Evolutionary conservation across 2,329 filamentous ascomycete species (phyloP).

Genomic region (Aspergillus eucalypticola): DNA sequence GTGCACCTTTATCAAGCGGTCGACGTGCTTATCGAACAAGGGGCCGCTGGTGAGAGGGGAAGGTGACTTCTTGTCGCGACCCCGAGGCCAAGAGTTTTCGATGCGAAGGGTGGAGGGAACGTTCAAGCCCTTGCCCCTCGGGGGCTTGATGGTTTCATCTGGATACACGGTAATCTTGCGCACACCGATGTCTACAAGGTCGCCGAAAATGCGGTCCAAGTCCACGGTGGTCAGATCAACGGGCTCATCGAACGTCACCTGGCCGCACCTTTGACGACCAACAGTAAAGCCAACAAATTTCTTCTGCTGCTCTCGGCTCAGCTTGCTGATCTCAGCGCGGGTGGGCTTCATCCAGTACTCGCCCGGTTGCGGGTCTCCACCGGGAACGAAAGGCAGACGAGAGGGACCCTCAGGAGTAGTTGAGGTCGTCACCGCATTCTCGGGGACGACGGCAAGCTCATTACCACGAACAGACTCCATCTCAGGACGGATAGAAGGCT

Average conservation of each 20-base stretch:
- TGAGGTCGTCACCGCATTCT: slow-evolving; percentile 49
- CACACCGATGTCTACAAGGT: slow-evolving; percentile 72
- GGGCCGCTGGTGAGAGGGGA: slow-evolving; percentile 62
- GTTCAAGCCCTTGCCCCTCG: slow-evolving; percentile 84
- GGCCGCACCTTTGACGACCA: slow-evolving; percentile 77
- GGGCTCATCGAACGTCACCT: slow-evolving; percentile 75
- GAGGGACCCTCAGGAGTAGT: slow-evolving; percentile 36
- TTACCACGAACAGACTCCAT: slow-evolving; percentile 73
- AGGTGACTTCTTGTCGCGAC: slow-evolving; percentile 58
- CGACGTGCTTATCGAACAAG: slow-evolving; percentile 76
- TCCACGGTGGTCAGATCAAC: slow-evolving; percentile 81
- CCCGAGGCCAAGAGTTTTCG: slow-evolving; percentile 89
- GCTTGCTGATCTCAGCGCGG: slow-evolving; percentile 70
- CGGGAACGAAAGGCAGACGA: slow-evolving; percentile 30
- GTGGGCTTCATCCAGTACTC: slow-evolving; percentile 85
- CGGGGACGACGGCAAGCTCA: slow-evolving; percentile 76
- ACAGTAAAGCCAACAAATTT: slow-evolving; percentile 74
- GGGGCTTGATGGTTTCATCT: slow-evolving; percentile 73
- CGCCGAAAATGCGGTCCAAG: slow-evolving; percentile 75
- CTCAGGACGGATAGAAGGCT: slow-evolving; percentile 51
- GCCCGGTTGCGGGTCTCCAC: slow-evolving; percentile 61
- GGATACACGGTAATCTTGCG: slow-evolving; percentile 88
- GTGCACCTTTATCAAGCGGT: slow-evolving; percentile 71
- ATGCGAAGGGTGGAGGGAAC: slow-evolving; percentile 85
- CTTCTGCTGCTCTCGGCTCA: slow-evolving; percentile 78